phyloP scores from a whole-genome alignment of 2,329 filamentous ascomycete species.

The Sporothrix sp. region DNA sequence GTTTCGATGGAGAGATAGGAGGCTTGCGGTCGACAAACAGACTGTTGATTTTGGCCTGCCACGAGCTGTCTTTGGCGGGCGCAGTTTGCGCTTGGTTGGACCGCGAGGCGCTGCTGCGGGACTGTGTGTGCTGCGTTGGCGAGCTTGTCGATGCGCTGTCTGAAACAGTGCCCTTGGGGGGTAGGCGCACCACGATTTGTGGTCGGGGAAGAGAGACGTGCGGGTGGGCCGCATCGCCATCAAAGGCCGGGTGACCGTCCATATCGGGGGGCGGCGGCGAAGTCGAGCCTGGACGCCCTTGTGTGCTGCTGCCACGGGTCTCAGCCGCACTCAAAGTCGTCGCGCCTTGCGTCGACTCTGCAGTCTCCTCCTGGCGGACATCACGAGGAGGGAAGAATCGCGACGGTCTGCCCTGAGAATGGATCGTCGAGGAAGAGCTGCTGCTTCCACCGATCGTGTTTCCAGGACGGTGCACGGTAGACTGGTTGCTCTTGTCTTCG shows the following conservation, averaged over 20 bases:
- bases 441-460: conserved; percentile 16
- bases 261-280: conserved; percentile 64
- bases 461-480: conserved; percentile 20
- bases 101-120: background rate
- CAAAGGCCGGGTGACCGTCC: conserved; percentile 62
- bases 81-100: conserved; percentile 6
- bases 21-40: conserved; percentile 60
- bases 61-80: conserved; percentile 10
- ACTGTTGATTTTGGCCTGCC: conserved; percentile 79
- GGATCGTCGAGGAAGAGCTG: conserved; percentile 15
- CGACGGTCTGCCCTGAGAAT: conserved; percentile 41
- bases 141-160: background rate
- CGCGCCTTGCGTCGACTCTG: too few relatives aligned
- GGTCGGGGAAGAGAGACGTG: conserved; percentile 61
- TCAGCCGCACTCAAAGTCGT: too few relatives aligned
- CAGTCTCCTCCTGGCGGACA: conserved; percentile 31
- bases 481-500: conserved; percentile 22
- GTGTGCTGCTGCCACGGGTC: background rate
- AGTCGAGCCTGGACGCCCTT: conserved; percentile 42
- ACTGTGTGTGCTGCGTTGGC: background rate
- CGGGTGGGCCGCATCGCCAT: conserved; percentile 54
- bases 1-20: conserved; percentile 42
- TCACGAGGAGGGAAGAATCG: conserved; percentile 53
- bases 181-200: conserved; percentile 71
- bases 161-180: conserved; percentile 39